Evolutionary conservation across 1,284 basidiomycete species (phyloP).

Genomic region (Singerocomus inundabilis): DNA sequence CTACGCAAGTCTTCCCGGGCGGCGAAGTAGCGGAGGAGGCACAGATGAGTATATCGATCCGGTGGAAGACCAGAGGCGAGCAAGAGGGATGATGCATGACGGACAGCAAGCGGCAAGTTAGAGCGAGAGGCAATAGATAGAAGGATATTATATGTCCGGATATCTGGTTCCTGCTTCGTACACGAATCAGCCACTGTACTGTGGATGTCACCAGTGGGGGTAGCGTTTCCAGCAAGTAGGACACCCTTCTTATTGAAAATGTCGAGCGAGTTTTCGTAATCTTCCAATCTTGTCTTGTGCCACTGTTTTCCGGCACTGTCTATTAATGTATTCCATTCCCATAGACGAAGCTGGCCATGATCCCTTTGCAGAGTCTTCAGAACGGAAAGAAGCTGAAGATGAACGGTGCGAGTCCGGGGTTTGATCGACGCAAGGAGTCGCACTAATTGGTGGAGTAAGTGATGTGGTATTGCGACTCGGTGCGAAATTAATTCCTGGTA

Average conservation of each 20-base stretch:
- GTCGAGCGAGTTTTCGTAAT: slow-evolving; percentile 60
- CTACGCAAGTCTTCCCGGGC: slow-evolving; percentile 45
- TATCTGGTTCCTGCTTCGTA: slow-evolving; percentile 46
- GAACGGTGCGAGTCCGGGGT: slow-evolving; percentile 57
- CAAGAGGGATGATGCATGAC: slow-evolving; percentile 52
- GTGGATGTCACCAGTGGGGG: neutral
- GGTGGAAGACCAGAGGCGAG: slow-evolving; percentile 50
- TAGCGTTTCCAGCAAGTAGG: slow-evolving; percentile 24
- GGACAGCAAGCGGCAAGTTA: slow-evolving; percentile 42
- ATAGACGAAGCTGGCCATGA: slow-evolving; percentile 50
- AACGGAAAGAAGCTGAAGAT: slow-evolving; percentile 62
- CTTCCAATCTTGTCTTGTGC: slow-evolving; percentile 52
- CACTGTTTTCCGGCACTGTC: slow-evolving; percentile 65
- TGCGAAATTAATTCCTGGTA: slow-evolving; percentile 45
- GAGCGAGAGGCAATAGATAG: slow-evolving; percentile 61
- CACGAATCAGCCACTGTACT: neutral
- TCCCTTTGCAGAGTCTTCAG: slow-evolving; percentile 51
- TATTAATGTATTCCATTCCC: slow-evolving; percentile 76
- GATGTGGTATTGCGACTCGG: slow-evolving; percentile 41
- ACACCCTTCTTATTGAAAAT: slow-evolving; percentile 58
- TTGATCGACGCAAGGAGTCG: slow-evolving; percentile 50
- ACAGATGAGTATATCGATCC: slow-evolving; percentile 60
- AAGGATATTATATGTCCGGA: slow-evolving; percentile 66
- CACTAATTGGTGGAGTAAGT: slow-evolving; percentile 57
- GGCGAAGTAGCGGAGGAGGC: slow-evolving; percentile 57